Evolutionary conservation across 768 basidiomycete species (phyloP), one percentile per base, ranked within the genome.

Genomic region (Suillus luteus): DNA sequence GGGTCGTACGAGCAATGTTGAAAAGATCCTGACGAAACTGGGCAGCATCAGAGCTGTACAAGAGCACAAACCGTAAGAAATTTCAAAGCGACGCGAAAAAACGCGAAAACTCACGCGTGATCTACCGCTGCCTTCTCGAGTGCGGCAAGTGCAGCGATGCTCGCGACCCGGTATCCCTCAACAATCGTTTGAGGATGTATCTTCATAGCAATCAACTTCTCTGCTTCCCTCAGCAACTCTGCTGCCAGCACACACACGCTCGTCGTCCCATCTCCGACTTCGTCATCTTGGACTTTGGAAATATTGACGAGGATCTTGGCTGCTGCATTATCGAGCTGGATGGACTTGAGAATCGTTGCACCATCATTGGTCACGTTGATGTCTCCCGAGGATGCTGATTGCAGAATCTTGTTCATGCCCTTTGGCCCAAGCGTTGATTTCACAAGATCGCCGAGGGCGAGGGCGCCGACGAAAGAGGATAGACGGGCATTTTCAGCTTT

Each of bases 371-470:
- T 99, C 57, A 99, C 96, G 67, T 89, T 97, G 71, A 99, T 92
- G 35, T 95, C 92, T 6, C 95, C 94, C 0, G 90, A 86, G 6
- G 95, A 93, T 1, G 78, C 87, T 1, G 94, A 96, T 77, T 96
- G 96, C 17, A 99, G 86, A 66, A 99, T 99, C 82, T 99, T 99
- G 88, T 98, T 99, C 96, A 99, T 99, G 62, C 97, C 97, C 78
- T 99, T 99, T 27, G 97, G 97, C 10, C 97, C 97, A 2, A 99
- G 85, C 9, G 97, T 99, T 1, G 95, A 96, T 80, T 99, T 99
- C 72, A 99, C 96, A 68, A 99, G 88, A 80, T 99, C 97, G 49
- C 97, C 97, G 40, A 99, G 84, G 0, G 97, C 97, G 69, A 97
- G 87, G 7, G 97, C 96, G 40, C 97, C 97, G 61, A 99, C 93